Base-by-base conservation (phyloP, 2,329 filamentous ascomycete genomes). In the Clonostachys sp. region DNA sequence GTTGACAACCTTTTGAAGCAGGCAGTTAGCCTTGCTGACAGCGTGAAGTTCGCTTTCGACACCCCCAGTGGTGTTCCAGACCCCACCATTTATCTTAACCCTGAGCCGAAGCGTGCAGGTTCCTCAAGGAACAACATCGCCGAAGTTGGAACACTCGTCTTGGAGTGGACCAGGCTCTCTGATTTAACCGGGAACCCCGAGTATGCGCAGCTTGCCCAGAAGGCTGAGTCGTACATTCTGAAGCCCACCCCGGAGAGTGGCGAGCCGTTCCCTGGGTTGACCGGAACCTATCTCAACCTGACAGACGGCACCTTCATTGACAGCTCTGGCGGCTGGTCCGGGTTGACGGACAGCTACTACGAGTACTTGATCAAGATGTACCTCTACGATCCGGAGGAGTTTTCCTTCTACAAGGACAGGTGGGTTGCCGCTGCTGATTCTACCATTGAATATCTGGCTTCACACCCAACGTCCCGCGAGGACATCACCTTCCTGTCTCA, bases 311-410 rank as follows among this genome's bases (percentile, higher is more conserved):
- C 71, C 8, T 92, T 95, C 55, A 55, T 78, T 13, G 80, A 92
- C 59, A 77, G 77, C 20, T 58, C 55, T 2, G 89, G 91, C 45
- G 86, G 87, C 41, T 95, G 89, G 89, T 78, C 80, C 38, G 89
- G 86, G 45, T 86, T 87, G 7, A 79, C 78, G 33, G 89, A 95
- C 63, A 89, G 83, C 41, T 95, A 86, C 68, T 95, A 95, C 68
- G 89, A 95, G 67, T 95, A 95, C 58, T 78, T 95, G 34, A 85
- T 95, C 64, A 95, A 95, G 72, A 92, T 94, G 87, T 95, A 84
- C 57, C 66, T 92, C 47, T 95, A 95, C 62, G 86, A 92, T 59
- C 74, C 81, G 0, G 55, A 63, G 6, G 75, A 81, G 4, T 95
- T 87, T 57, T 65, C 58, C 2, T 51, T 64, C 4, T 90, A 92